Conservation (phyloP, 441 rosid genomes). For the Eruca vesicaria region DNA sequence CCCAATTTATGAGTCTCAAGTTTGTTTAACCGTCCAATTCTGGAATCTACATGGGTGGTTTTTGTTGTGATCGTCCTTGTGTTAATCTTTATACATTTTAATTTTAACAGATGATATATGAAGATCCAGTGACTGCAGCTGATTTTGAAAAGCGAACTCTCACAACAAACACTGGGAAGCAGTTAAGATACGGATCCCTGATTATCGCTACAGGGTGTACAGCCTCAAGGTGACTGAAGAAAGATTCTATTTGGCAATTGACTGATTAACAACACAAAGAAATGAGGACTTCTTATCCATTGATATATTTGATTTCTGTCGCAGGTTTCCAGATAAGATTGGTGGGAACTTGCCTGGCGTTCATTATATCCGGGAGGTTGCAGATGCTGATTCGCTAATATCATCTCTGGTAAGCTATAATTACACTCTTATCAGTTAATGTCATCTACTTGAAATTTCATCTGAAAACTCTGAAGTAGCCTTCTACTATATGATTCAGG, state of each 20-base stretch:
- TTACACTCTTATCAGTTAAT: neutral
- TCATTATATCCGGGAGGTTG: constrained; percentile 88
- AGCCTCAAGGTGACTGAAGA: constrained; percentile 64
- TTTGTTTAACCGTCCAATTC: neutral
- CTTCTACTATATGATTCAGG: constrained; percentile 42
- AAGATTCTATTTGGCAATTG: neutral
- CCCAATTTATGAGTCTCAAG: neutral
- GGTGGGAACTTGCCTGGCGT: constrained; percentile 88
- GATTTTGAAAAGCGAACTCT: constrained; percentile 77
- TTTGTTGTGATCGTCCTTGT: neutral
- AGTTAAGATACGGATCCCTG: constrained; percentile 86
- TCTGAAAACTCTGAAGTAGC: neutral
- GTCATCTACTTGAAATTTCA: neutral
- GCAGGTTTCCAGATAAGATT: constrained; percentile 84
- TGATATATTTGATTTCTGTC: neutral
- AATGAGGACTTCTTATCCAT: neutral
- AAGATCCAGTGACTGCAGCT: constrained; percentile 75
- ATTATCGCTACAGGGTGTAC: constrained; percentile 90
- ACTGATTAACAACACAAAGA: neutral
- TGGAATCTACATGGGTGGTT: neutral
- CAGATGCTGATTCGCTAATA: constrained; percentile 80
- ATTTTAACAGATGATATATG: constrained; percentile 61
- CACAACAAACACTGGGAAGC: constrained; percentile 71
- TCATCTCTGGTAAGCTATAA: constrained; percentile 63
- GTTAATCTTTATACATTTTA: neutral